Evolutionary conservation across 345 rosid species (phyloP).

Genomic region (Sisymbrium altissimum): DNA sequence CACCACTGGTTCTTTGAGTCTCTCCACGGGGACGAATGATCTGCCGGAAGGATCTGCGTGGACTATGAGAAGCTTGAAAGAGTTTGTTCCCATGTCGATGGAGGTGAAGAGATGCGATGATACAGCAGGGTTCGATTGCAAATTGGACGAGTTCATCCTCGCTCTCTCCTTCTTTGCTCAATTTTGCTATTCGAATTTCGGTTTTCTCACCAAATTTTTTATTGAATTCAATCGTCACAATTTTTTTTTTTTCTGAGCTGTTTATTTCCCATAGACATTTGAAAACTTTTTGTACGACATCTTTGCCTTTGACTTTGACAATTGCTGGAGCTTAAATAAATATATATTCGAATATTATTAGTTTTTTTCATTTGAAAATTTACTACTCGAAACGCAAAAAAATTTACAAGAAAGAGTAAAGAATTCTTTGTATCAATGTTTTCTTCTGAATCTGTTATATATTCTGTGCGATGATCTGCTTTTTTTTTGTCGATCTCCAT

Average conservation of each 20-base stretch:
- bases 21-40: constrained; percentile 44
- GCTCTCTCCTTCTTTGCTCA: not conserved
- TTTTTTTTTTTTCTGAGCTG: no score
- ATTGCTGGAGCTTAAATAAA: no score
- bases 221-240: not conserved
- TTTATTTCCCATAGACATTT: not conserved
- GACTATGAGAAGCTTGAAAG: constrained; percentile 64
- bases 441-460: no score
- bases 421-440: no score
- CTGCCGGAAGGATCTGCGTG: constrained; percentile 48
- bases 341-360: not conserved
- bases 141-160: constrained; percentile 26
- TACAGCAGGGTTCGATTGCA: not conserved
- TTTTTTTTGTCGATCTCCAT: no score
- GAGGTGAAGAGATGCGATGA: constrained; percentile 47
- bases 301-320: not conserved
- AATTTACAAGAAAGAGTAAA: no score
- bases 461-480: no score
- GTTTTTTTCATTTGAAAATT: no score
- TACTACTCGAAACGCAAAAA: no score
- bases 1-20: constrained; percentile 43
- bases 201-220: not conserved
- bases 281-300: not conserved
- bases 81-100: constrained; percentile 70
- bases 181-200: not conserved